These are phyloP conservation scores for Leptodermis oblonga DNA, from an alignment of 257 asterid species.

Conservation along the genomic window DNA sequence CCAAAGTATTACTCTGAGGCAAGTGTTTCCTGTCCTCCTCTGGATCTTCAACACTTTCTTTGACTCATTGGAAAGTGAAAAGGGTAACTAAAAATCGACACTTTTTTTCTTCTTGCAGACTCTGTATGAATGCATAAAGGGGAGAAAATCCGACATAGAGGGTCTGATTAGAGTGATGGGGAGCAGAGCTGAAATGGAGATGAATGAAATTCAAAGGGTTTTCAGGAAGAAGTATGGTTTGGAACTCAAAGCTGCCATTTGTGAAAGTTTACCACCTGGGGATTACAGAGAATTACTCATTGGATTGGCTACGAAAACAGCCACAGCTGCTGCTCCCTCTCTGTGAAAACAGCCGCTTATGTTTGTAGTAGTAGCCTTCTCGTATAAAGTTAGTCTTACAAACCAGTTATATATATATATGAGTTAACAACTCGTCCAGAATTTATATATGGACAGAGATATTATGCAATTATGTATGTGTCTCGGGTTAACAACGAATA, in stretches of 20 bases:
- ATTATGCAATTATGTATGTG: neutral
- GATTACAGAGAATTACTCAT: slow-evolving; percentile 40
- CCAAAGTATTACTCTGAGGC: slow-evolving; percentile 65
- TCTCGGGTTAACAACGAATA: too few species aligned
- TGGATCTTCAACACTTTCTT: neutral
- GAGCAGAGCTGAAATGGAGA: slow-evolving; percentile 49
- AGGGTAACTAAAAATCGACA: neutral
- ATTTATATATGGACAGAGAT: neutral
- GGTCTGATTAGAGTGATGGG: slow-evolving; percentile 41
- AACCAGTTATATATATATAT: neutral
- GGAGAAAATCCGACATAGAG: slow-evolving; percentile 31
- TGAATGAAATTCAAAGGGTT: slow-evolving; percentile 40
- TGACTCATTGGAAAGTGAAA: neutral
- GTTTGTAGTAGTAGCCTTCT: neutral
- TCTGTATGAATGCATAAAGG: slow-evolving; percentile 44
- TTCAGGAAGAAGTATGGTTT: slow-evolving; percentile 39
- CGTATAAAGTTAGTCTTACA: neutral
- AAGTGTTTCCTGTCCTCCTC: neutral
- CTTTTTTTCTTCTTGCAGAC: slow-evolving; percentile 27
- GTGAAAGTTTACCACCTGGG: slow-evolving; percentile 32
- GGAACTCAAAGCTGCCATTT: slow-evolving; percentile 38
- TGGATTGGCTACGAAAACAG: slow-evolving; percentile 32
- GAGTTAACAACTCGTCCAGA: slow-evolving; percentile 2
- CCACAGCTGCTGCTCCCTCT: slow-evolving; percentile 1
- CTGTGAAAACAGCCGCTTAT: too few species aligned